Conservation (phyloP, 352 stramenopile species). For the Pythium plurisporium region DNA sequence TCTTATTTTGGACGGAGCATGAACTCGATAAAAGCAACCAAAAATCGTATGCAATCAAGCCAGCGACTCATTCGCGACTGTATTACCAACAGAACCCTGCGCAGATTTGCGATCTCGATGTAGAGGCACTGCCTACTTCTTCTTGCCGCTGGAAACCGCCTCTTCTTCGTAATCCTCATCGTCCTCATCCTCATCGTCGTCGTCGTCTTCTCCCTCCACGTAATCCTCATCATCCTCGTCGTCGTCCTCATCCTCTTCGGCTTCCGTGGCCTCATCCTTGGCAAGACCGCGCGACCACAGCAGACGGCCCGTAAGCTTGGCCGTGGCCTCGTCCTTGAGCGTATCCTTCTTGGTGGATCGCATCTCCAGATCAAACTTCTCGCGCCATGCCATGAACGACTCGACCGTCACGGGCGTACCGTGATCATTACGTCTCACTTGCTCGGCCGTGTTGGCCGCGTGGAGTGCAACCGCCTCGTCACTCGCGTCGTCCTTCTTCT, state of each 20-base stretch:
- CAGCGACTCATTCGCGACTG: too few species aligned
- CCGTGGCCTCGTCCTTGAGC: conserved; percentile 59
- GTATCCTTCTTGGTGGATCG: conserved; percentile 33
- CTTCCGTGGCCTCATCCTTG: conserved; percentile 52
- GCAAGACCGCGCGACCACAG: conserved; percentile 74
- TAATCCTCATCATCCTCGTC: conserved; percentile 39
- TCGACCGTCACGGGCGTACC: conserved; percentile 67
- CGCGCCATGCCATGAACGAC: conserved; percentile 67
- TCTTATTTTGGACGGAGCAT: not conserved
- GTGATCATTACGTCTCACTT: conserved; percentile 21
- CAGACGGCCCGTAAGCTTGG: conserved; percentile 76
- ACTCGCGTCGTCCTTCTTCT: conserved; percentile 75
- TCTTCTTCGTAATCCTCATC: conserved; percentile 29
- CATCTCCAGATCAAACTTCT: conserved; percentile 72
- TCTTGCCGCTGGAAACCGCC: conserved; percentile 21
- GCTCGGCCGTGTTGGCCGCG: conserved; percentile 1
- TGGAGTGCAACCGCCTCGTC: conserved; percentile 39
- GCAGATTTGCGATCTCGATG: too few species aligned
- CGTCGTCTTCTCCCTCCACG: conserved; percentile 36
- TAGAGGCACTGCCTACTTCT: conserved; percentile 4
- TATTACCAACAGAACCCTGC: too few species aligned
- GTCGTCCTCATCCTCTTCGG: conserved; percentile 36
- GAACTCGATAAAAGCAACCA: too few species aligned
- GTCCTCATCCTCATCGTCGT: conserved; percentile 27
- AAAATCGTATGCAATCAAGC: too few species aligned